phyloP scores from a whole-genome alignment of 441 rosid species.

The Bocquillonia castaneifolia region DNA sequence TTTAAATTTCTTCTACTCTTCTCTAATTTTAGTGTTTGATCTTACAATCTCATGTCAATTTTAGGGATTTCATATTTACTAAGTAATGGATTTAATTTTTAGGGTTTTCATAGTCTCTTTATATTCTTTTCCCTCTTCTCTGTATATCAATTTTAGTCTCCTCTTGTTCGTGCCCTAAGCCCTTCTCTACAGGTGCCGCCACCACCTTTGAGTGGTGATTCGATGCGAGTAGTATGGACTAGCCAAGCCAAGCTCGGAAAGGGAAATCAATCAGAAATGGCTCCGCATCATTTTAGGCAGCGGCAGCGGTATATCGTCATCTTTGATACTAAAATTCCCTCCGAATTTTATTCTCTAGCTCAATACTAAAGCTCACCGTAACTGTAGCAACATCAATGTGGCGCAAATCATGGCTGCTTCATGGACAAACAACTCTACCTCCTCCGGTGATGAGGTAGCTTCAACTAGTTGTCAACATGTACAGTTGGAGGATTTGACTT shows the following conservation, averaged over 20 bases:
- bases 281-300: conserved; percentile 30
- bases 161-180: conserved; percentile 32
- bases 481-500: conserved; percentile 41
- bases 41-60: too few species aligned
- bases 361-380: conserved; percentile 84
- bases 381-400: conserved; percentile 97
- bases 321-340: conserved; percentile 75
- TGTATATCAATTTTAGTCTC: too few species aligned
- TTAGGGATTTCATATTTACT: too few species aligned
- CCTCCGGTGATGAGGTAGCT: conserved; percentile 42
- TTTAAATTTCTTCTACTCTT: too few species aligned
- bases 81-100: too few species aligned
- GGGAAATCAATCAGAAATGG: conserved; percentile 25
- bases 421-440: conserved; percentile 62
- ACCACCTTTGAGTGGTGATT: conserved; percentile 72
- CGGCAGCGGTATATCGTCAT: conserved; percentile 37
- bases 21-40: too few species aligned
- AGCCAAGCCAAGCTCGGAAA: conserved; percentile 30
- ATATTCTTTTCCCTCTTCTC: too few species aligned
- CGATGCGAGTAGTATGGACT: conserved; percentile 51
- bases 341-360: conserved; percentile 96
- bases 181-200: conserved; percentile 31
- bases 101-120: too few species aligned
- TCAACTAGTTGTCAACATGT: conserved; percentile 40
- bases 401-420: conserved; percentile 96